These are phyloP conservation scores for Ustilago curta DNA, from an alignment of 1,284 basidiomycete genomes.

Conservation along the genomic window DNA sequence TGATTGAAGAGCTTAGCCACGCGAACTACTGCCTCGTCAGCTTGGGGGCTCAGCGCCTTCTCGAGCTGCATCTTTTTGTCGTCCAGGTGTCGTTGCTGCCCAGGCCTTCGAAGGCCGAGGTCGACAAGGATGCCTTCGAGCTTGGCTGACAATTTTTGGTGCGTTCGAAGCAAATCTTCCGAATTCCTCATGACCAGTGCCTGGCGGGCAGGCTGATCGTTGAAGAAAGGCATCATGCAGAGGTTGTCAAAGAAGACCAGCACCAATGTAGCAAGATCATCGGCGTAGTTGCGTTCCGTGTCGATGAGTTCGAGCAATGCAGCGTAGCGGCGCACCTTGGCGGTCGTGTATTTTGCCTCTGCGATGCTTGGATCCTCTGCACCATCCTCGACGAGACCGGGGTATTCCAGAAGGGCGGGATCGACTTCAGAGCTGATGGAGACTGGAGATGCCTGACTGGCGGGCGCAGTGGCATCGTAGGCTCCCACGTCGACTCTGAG, in stretches of 20 bases:
- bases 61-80: conserved; percentile 40
- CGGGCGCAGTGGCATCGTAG: conserved; percentile 21
- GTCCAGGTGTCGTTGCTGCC: conserved; percentile 16
- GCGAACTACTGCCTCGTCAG: conserved; percentile 50
- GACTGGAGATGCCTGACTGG: conserved; percentile 32
- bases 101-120: conserved; percentile 41
- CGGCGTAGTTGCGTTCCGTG: conserved; percentile 66
- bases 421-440: conserved; percentile 40
- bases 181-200: conserved; percentile 63
- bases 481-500: conserved; percentile 26
- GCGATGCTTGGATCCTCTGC: conserved; percentile 13
- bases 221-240: conserved; percentile 62
- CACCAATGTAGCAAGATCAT: conserved; percentile 63
- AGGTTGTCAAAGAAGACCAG: conserved; percentile 66
- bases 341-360: conserved; percentile 30
- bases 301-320: conserved; percentile 66
- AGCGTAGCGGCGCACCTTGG: conserved; percentile 52
- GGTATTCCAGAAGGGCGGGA: conserved; percentile 15
- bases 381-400: conserved; percentile 12
- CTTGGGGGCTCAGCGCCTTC: conserved; percentile 50
- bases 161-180: conserved; percentile 56
- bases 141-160: conserved; percentile 55
- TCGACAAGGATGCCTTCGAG: conserved; percentile 54
- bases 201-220: conserved; percentile 54
- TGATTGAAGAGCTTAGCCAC: conserved; percentile 50